These are phyloP conservation scores for Diplodia corticola DNA, from an alignment of 2,329 filamentous ascomycete genomes.

Conservation along the genomic window DNA sequence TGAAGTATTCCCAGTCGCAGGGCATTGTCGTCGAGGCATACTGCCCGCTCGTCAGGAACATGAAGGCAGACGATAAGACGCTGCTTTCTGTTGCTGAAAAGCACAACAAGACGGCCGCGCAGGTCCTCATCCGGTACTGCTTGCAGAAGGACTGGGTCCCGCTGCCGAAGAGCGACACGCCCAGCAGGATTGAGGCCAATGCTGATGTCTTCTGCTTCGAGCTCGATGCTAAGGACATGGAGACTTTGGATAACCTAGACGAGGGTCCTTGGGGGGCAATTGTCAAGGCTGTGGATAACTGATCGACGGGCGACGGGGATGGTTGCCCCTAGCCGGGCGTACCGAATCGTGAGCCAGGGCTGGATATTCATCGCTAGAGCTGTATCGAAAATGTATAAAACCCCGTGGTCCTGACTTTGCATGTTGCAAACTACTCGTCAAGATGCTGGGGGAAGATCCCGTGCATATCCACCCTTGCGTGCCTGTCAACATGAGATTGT, in stretches of 20 bases:
- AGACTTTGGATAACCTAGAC: constrained; percentile 37
- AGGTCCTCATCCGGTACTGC: constrained; percentile 78
- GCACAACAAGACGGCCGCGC: constrained; percentile 71
- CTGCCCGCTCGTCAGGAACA: constrained; percentile 67
- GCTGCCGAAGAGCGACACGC: constrained; percentile 43
- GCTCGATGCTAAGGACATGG: constrained; percentile 39
- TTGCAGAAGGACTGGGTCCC: constrained; percentile 65
- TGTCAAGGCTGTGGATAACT: constrained; percentile 35
- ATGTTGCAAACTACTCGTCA: background rate
- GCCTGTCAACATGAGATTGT: too few species aligned
- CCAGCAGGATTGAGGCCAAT: constrained; percentile 37
- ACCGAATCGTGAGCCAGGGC: background rate
- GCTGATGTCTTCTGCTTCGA: constrained; percentile 40
- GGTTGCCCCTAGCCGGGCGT: too few species aligned
- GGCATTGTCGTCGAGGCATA: constrained; percentile 64
- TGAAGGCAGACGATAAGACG: constrained; percentile 68
- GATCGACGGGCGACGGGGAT: background rate
- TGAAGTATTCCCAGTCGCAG: constrained; percentile 59
- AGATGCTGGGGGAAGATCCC: too few species aligned
- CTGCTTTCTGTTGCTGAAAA: constrained; percentile 67
- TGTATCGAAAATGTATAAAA: background rate
- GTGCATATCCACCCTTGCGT: too few species aligned
- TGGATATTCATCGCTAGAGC: background rate
- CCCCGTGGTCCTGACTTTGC: background rate
- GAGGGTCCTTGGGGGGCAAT: constrained; percentile 37